Percentiles rank a stretch among this genome's conserved stretches.
These are phyloP conservation scores for Mycena vitilis DNA, from an alignment of 768 basidiomycete genomes.

Conservation along the genomic window DNA sequence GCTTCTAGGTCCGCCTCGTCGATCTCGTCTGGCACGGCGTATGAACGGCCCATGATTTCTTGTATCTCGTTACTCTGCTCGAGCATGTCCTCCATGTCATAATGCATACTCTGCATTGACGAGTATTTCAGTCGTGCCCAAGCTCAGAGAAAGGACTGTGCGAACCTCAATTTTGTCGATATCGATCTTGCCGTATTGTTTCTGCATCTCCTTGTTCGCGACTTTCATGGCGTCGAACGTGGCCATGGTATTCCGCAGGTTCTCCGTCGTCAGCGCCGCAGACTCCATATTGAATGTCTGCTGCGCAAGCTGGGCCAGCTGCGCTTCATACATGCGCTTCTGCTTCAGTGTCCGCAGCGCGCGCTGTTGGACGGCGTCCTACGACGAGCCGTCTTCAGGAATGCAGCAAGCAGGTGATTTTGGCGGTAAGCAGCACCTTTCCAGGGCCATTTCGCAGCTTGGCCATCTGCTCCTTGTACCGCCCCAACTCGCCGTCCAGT, in stretches of 20 bases:
- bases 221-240: slow-evolving; percentile 96
- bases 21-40: slow-evolving; percentile 96
- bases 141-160: background rate
- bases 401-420: background rate
- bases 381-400: slow-evolving; percentile 19
- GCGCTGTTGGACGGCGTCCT: slow-evolving; percentile 95
- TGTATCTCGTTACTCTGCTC: slow-evolving; percentile 99
- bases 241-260: slow-evolving; percentile 98
- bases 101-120: slow-evolving; percentile 82
- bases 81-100: slow-evolving; percentile 97
- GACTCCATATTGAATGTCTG: slow-evolving; percentile 99
- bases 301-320: slow-evolving; percentile 90
- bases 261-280: slow-evolving; percentile 95
- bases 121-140: background rate
- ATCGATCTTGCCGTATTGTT: slow-evolving; percentile 97
- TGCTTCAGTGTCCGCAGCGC: slow-evolving; percentile 94
- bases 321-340: slow-evolving; percentile 95
- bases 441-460: slow-evolving; percentile 94
- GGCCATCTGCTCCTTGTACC: slow-evolving; percentile 97
- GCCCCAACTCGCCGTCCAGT: slow-evolving; percentile 89
- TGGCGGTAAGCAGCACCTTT: slow-evolving; percentile 67
- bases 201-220: slow-evolving; percentile 96
- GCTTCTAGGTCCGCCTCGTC: slow-evolving; percentile 98
- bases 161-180: slow-evolving; percentile 98
- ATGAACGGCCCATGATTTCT: slow-evolving; percentile 91